A percentile compares a stretch with the other conserved stretches of the same genome.
Conservation (phyloP, 2,329 filamentous ascomycete genomes). For the Zelopaecilomyces penicillatus region DNA sequence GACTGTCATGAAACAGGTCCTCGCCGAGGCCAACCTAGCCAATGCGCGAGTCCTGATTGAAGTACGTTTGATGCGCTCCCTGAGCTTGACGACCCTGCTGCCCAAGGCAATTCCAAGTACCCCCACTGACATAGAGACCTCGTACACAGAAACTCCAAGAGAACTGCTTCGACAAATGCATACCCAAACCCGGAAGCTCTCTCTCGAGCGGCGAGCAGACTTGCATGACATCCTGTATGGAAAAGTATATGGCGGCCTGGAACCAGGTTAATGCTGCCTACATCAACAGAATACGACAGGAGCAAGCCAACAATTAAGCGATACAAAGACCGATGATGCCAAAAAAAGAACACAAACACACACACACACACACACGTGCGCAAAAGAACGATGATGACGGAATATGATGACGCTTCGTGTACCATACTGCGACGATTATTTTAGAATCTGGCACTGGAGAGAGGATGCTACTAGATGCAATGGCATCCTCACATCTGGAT, state of each 20-base stretch:
- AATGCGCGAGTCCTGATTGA: conserved; percentile 65
- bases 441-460: too few species aligned
- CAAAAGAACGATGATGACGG: too few species aligned
- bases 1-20: conserved; percentile 57
- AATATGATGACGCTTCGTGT: neutral
- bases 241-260: conserved; percentile 78
- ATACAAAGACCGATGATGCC: neutral
- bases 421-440: neutral
- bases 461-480: too few species aligned
- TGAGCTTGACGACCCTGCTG: neutral
- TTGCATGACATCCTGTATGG: conserved; percentile 70
- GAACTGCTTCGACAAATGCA: conserved; percentile 71
- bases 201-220: conserved; percentile 59
- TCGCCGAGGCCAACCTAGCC: conserved; percentile 54
- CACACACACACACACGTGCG: too few species aligned
- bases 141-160: conserved; percentile 63
- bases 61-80: conserved; percentile 29
- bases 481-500: too few species aligned
- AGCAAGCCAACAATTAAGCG: conserved; percentile 30
- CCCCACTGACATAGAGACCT: conserved; percentile 6
- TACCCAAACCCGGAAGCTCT: conserved; percentile 59
- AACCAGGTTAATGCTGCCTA: conserved; percentile 65
- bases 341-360: too few species aligned
- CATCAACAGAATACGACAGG: conserved; percentile 53
- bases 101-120: conserved; percentile 4